These are phyloP conservation scores for Kalmusia sp. DNA, from an alignment of 2,329 filamentous ascomycete genomes.

Conservation along the genomic window DNA sequence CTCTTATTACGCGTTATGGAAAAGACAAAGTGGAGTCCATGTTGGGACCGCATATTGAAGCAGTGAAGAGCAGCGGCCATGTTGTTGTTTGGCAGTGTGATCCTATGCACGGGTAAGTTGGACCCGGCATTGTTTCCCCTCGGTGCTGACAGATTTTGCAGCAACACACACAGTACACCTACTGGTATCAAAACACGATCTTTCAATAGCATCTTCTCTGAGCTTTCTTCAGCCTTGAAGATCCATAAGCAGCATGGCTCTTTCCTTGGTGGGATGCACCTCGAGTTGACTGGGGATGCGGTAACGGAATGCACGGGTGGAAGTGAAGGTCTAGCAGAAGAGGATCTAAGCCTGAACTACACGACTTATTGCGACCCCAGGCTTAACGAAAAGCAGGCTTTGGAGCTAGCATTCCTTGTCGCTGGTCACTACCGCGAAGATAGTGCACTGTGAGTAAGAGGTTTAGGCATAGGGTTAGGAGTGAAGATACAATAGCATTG, in stretches of 20 bases:
- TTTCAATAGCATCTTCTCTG: constrained; percentile 87
- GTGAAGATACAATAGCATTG: background rate
- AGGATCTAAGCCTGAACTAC: constrained; percentile 89
- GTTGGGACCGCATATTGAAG: constrained; percentile 84
- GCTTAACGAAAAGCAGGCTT: constrained; percentile 95
- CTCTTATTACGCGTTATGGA: constrained; percentile 94
- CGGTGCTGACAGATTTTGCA: constrained; percentile 18
- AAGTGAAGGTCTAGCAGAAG: constrained; percentile 83
- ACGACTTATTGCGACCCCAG: constrained; percentile 95
- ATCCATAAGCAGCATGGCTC: constrained; percentile 86
- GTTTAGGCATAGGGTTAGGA: background rate
- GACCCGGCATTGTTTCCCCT: background rate
- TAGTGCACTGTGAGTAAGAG: constrained; percentile 17
- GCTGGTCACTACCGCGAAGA: constrained; percentile 76
- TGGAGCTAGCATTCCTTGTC: constrained; percentile 92
- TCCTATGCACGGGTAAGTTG: constrained; percentile 84
- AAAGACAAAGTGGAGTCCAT: constrained; percentile 76
- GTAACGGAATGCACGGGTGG: constrained; percentile 97
- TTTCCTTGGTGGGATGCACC: constrained; percentile 90
- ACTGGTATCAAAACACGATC: constrained; percentile 89
- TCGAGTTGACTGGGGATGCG: constrained; percentile 93
- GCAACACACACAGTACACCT: constrained; percentile 69
- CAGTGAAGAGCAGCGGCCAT: constrained; percentile 80
- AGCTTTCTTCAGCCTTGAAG: constrained; percentile 81
- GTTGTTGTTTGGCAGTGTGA: constrained; percentile 96